Base-by-base conservation (phyloP, 23 red algal genomes). In the Gracilaria gracilis region DNA sequence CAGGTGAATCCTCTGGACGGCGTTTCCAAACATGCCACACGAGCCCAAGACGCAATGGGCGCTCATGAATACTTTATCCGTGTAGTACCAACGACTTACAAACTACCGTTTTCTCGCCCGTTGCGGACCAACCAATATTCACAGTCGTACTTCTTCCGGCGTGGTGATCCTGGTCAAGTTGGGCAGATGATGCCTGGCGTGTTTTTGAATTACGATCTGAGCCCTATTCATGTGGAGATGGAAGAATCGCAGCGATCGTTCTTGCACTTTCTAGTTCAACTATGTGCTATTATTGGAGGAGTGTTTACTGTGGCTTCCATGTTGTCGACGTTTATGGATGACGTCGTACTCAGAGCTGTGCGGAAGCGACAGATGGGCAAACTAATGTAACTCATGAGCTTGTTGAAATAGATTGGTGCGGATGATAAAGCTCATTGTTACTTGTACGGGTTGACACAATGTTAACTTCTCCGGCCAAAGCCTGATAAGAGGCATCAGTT, bases 231-330 rank as follows among this genome's bases (percentile, higher is more conserved):
- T 32, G 82, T 98, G 0, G 96, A 93, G 72, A 87, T 94, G 20
- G 86, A 95, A 69, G 87, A 83, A 36, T 44, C 47, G 11, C 31
- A 74, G 21, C 29, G 72, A 57, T 81, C 64, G 35, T 93, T 98
- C 51, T 79, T 93, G 9, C 90, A 94, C 85, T 98, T 98, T 93
- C 33, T 98, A n/a, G 96, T 98, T 15, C 96, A 98, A 83, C 46
- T 98, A 20, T 98, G 88, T 77, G 96, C 96, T 9, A 98, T 98
- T 78, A 87, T 98, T 32, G 93, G 96, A 11, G 93, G 93, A 66
- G 93, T 98, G 33, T 98, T 94, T n/a, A 94, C 90, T 59, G 83
- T 98, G 38, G 88, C 82, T 14, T 88, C 90, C 47, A 94, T 98
- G 95, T 57, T 98, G 70, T 88, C 84, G 17, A 88, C 84, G 0